phyloP scores from a whole-genome alignment of 495 filamentous ascomycete species.

The Immersiella caudata region DNA sequence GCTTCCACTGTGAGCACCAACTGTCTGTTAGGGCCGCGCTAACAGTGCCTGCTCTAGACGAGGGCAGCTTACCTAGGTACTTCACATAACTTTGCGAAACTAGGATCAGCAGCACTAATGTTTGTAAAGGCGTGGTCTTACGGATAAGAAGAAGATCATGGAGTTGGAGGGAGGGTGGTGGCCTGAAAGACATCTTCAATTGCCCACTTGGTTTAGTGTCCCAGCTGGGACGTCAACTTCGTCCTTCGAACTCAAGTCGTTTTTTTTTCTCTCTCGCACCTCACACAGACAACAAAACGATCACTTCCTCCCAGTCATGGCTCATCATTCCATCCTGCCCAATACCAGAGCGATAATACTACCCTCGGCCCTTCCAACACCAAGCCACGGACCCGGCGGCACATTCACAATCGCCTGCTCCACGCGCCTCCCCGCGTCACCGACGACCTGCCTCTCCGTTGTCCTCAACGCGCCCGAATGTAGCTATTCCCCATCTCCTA shows the following conservation, averaged over 20 bases:
- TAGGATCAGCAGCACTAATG: neutral
- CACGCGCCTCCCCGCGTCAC: conserved; percentile 36
- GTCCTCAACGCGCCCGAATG: conserved; percentile 32
- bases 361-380: conserved; percentile 31
- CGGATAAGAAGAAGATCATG: no score
- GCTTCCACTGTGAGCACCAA: neutral
- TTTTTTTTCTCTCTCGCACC: no score
- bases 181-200: no score
- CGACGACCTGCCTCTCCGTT: conserved; percentile 31
- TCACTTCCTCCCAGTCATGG: no score
- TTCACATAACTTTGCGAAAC: no score
- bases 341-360: conserved; percentile 7
- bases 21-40: neutral
- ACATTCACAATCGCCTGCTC: conserved; percentile 37
- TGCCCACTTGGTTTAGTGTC: no score
- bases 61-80: neutral
- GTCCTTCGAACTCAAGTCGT: no score
- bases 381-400: conserved; percentile 35
- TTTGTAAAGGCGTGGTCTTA: no score
- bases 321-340: conserved; percentile 10
- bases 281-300: no score
- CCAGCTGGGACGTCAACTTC: no score
- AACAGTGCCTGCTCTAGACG: neutral
- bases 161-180: no score
- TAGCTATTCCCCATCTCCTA: conserved; percentile 6